Evolutionary conservation across 441 rosid genomes (phyloP).

Genomic region (Dalechampia spathulata): DNA sequence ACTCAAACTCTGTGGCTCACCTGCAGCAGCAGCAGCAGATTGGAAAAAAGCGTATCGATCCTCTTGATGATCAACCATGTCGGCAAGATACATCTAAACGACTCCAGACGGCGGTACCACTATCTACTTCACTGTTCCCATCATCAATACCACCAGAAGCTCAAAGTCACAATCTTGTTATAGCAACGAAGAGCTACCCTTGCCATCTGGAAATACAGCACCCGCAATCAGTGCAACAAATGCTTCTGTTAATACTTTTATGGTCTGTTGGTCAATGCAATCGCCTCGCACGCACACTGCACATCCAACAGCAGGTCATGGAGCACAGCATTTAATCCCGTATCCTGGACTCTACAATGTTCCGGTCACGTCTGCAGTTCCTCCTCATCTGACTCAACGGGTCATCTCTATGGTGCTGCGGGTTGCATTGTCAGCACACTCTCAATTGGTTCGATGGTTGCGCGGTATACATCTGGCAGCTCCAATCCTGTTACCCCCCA

Average conservation of each 20-base stretch:
- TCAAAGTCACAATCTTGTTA: not conserved
- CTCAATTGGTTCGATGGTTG: not conserved
- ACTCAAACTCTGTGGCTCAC: not conserved
- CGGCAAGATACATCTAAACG: conserved; percentile 1
- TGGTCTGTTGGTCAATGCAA: not conserved
- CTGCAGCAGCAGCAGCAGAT: not conserved
- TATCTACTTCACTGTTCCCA: not conserved
- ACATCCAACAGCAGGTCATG: not conserved
- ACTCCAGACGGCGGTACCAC: not conserved
- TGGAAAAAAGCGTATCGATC: not conserved
- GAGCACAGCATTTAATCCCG: not conserved
- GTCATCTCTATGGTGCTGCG: not conserved
- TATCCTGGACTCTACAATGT: not conserved
- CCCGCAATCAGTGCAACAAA: not conserved
- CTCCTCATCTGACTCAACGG: not conserved
- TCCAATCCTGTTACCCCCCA: not conserved
- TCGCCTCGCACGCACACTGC: not conserved
- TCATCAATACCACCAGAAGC: not conserved
- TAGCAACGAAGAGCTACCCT: not conserved
- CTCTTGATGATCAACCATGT: not conserved
- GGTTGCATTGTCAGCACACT: not conserved
- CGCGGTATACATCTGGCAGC: not conserved
- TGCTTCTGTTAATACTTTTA: not conserved
- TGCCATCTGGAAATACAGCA: not conserved
- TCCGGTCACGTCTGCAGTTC: not conserved